Conservation (phyloP, 129 eudicot genomes). For the Chrysanthemum lavandulifolium region DNA sequence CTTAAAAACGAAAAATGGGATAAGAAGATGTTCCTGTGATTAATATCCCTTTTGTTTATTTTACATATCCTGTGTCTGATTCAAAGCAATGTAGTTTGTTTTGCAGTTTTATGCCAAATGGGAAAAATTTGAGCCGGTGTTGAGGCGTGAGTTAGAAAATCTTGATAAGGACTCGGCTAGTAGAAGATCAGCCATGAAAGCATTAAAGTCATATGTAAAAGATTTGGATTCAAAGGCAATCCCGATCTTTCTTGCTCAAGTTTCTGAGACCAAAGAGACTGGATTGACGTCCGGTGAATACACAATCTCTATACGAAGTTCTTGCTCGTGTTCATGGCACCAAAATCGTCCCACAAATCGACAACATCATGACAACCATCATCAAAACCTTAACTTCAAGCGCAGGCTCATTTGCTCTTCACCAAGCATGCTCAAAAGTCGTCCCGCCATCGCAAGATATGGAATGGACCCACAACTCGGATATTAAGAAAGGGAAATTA, state of each 20-base stretch:
- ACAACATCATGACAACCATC: slow-evolving; percentile 70
- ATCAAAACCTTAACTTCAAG: slow-evolving; percentile 61
- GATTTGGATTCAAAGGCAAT: slow-evolving; percentile 87
- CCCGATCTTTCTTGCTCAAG: slow-evolving; percentile 87
- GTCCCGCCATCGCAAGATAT: slow-evolving; percentile 76
- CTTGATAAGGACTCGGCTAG: slow-evolving; percentile 78
- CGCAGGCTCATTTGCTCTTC: slow-evolving; percentile 85
- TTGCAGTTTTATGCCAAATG: slow-evolving; percentile 31
- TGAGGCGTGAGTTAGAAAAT: slow-evolving; percentile 67
- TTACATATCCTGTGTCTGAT: not conserved
- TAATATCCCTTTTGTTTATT: not conserved
- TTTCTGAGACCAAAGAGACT: slow-evolving; percentile 74
- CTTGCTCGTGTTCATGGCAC: slow-evolving; percentile 90
- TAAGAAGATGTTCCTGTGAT: not conserved
- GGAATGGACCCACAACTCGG: slow-evolving; percentile 74
- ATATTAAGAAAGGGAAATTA: slow-evolving; percentile 55
- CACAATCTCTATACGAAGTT: slow-evolving; percentile 74
- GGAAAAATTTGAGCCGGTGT: slow-evolving; percentile 54
- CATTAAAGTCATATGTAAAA: slow-evolving; percentile 69
- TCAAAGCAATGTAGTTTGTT: not conserved
- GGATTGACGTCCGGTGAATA: slow-evolving; percentile 70
- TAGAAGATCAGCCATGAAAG: slow-evolving; percentile 82
- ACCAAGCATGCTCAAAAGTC: slow-evolving; percentile 89
- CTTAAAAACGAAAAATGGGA: too few species aligned
- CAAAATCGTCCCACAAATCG: slow-evolving; percentile 72